Percentiles rank a stretch among this genome's conserved stretches.
Evolutionary conservation across 225 moss, liverwort and hornwort genomes (phyloP).

Genomic region (Physcomitrellopsis africana): DNA sequence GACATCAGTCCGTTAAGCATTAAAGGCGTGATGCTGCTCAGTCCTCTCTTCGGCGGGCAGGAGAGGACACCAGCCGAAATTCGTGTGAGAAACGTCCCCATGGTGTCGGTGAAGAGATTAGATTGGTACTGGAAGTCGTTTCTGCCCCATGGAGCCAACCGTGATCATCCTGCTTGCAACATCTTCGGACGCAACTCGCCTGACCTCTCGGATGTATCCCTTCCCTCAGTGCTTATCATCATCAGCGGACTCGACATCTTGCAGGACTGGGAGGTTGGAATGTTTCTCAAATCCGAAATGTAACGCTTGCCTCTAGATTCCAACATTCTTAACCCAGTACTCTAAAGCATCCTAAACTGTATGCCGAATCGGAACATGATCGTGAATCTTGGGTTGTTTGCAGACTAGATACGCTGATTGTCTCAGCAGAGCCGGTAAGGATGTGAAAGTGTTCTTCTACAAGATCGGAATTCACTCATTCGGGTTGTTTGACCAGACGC

Average conservation of each 20-base stretch:
- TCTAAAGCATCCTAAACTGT: too few relatives aligned
- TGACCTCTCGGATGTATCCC: conserved; percentile 38
- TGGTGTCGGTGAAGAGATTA: conserved; percentile 34
- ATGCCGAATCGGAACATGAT: too few relatives aligned
- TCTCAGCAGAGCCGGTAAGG: conserved; percentile 15
- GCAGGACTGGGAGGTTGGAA: conserved; percentile 43
- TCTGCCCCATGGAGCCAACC: conserved; percentile 45
- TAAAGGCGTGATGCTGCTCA: conserved; percentile 47
- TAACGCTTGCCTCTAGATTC: too few relatives aligned
- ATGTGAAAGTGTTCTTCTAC: conserved; percentile 23
- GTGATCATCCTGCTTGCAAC: conserved; percentile 62
- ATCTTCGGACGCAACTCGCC: conserved; percentile 50
- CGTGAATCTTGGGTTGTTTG: neutral
- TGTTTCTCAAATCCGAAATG: too few relatives aligned
- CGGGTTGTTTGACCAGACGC: conserved; percentile 12
- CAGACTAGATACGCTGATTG: conserved; percentile 27
- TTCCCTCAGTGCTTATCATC: conserved; percentile 54
- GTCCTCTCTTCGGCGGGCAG: conserved; percentile 63
- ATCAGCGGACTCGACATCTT: conserved; percentile 53
- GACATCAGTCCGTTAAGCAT: conserved; percentile 42
- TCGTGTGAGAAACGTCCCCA: conserved; percentile 34
- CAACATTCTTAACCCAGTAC: too few relatives aligned
- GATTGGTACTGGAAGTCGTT: conserved; percentile 68
- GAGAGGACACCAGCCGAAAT: conserved; percentile 55
- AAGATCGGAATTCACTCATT: conserved; percentile 10